Base-by-base conservation (phyloP, 306 rosid genomes). In the Citrullus colocynthis region DNA sequence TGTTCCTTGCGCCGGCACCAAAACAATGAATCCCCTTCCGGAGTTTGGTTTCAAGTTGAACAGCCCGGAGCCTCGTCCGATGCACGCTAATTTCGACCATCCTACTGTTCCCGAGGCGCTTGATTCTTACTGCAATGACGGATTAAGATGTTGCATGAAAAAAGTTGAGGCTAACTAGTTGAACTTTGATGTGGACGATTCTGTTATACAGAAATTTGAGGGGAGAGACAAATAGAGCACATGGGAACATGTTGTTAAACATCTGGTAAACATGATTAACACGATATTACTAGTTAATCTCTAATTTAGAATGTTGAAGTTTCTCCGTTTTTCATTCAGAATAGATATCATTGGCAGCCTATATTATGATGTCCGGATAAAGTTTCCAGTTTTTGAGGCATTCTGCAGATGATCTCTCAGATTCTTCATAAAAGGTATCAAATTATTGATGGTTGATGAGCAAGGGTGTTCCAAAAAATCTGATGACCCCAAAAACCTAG, bases 111-210 rank as follows among this genome's bases (percentile, higher is more conserved):
- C 80, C 0, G 88, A 85, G 54, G 88, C 96, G 15, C 92, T 92
- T 0, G 17, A 83, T 17, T 85, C 93, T 14, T 88, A 85, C 84
- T 84, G 87, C 90, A 92, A 94, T 36, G 97, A 94, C 76, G 39
- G 18, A 76, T 76, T 41, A 59, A 34, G 79, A 3, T 24, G 69
- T 59, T 59, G 56, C 57, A 39, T 0, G 28, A 41, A 54, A 12
- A 76, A 76, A 24, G 4, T 58, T 16, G 42, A 72, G 7, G 24
- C 44, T 51, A 48, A 54, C 56, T 21, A 8, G 44, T 54, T 20
- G 60, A 51, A 7, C 55, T 28, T 72, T 51, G 44, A 72, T 72
- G 61, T 48, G 55, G 76, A 69, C 36, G 11, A 21, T 48, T 45
- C 18, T 30, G 44, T 32, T 17, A 49, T 48, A 15, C 77, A 49